Base-by-base conservation (phyloP, 352 stramenopile species). In the Vaucheria bursata region DNA sequence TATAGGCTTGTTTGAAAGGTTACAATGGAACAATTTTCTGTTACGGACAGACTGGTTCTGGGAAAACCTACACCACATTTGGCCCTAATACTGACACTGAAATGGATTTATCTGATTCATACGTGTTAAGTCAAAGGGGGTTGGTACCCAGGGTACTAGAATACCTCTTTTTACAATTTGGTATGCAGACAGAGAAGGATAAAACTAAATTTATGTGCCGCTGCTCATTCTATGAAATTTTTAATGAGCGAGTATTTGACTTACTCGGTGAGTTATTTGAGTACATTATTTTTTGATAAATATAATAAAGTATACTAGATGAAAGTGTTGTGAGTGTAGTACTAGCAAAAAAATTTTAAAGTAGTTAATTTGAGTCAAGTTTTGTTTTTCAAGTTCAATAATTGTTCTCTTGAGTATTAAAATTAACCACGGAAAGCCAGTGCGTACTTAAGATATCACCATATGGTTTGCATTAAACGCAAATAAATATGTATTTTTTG, bases 161-260 rank as follows among this genome's bases (percentile, higher is more conserved):
- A 50, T 87, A 84, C 68, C 79, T 86, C 33, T 86, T 85, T 71
- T n/a, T n/a, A n/a, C n/a, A n/a, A n/a, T n/a, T n/a, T n/a, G n/a
- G n/a, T n/a, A n/a, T n/a, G n/a, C n/a, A n/a, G n/a, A n/a, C n/a
- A n/a, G n/a, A n/a, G n/a, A n/a, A n/a, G n/a, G 70, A 8, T 29
- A 36, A 35, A 36, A 2, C 40, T 2, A 25, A n/a, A 12, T 72
- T 8, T 35, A 37, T 6, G 1, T 72, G 65, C 65, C 32, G 6
- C 59, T 85, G 79, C 71, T 85, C 77, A 0, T 88, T 87, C 77
- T 86, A 86, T 37, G 85, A 88, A 74, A 88, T 88, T 45, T 88
- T 87, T 75, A 87, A 88, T 71, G 84, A 88, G 49, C 74, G 83
- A 12, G 83, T 87, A 18, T 87, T 85, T 53, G 85, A 88, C 73